Evolutionary conservation across 805 yeast genomes (phyloP).

Genomic region (Pichia eremophila): DNA sequence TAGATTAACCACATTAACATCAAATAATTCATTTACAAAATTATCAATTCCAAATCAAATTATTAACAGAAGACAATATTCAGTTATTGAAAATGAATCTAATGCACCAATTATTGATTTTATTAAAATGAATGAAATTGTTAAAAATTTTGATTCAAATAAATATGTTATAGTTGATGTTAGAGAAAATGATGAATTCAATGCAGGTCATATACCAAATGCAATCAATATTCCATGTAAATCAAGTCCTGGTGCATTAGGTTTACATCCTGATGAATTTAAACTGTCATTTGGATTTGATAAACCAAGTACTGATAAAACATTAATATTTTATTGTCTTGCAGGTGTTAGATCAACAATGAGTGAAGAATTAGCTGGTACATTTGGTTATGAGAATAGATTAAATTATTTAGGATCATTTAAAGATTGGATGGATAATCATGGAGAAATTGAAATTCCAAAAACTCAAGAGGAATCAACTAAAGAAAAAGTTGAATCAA

Average conservation of each 20-base stretch:
- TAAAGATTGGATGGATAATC: constrained; percentile 65
- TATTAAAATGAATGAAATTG: constrained; percentile 31
- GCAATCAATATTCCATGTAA: constrained; percentile 85
- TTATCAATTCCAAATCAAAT: too few species aligned
- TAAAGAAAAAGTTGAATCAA: background rate
- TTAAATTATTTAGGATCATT: constrained; percentile 84
- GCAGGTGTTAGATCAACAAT: constrained; percentile 89
- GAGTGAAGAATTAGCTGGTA: constrained; percentile 84
- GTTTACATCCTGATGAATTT: constrained; percentile 70
- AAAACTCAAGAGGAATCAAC: background rate
- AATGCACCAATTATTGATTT: constrained; percentile 24
- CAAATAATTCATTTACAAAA: too few species aligned
- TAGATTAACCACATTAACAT: too few species aligned
- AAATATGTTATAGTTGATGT: constrained; percentile 69
- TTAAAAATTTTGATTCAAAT: constrained; percentile 31
- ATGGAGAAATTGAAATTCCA: constrained; percentile 23
- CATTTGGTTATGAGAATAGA: constrained; percentile 78
- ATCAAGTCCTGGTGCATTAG: constrained; percentile 87
- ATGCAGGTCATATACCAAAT: constrained; percentile 69
- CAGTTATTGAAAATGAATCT: constrained; percentile 23
- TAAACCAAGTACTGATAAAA: constrained; percentile 65
- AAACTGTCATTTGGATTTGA: constrained; percentile 69
- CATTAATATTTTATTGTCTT: constrained; percentile 81
- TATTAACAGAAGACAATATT: constrained; percentile 12
- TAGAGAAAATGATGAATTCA: constrained; percentile 77